These are phyloP conservation scores for Mortierella alpina DNA, from an alignment of 192 early-diverging fungal genomes.

Conservation along the genomic window DNA sequence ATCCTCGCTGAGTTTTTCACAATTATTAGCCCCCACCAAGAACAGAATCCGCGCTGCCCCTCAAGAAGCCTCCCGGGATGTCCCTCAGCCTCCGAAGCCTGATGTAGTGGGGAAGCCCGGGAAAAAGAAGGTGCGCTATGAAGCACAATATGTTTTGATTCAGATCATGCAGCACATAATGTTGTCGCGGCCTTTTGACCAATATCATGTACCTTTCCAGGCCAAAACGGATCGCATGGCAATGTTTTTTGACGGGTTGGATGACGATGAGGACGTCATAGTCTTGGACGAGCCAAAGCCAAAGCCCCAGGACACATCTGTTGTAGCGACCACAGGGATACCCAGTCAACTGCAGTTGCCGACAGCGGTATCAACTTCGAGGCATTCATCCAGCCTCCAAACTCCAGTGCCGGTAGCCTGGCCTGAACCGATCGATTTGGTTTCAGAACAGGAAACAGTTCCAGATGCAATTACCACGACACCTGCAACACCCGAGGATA, in stretches of 20 bases:
- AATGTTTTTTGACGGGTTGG: conserved; percentile 39
- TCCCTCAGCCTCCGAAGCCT: neutral
- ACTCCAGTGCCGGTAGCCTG: conserved; percentile 12
- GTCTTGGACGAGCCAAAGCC: conserved; percentile 2
- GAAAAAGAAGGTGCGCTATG: conserved; percentile 32
- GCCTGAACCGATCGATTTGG: conserved; percentile 2
- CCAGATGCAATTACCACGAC: too few relatives aligned
- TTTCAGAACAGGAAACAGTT: neutral
- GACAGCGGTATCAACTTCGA: neutral
- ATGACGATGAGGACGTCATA: conserved; percentile 24
- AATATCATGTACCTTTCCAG: neutral
- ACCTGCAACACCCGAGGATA: too few relatives aligned
- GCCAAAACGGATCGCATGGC: conserved; percentile 47
- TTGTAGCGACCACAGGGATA: too few relatives aligned
- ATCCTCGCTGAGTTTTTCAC: conserved; percentile 10
- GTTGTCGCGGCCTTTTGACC: neutral
- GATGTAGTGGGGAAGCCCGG: conserved; percentile 1
- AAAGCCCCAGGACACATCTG: neutral
- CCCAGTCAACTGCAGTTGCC: too few relatives aligned
- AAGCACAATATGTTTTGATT: neutral
- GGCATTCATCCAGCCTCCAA: neutral
- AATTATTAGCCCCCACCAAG: conserved; percentile 16
- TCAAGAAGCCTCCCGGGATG: too few relatives aligned
- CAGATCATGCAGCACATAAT: neutral
- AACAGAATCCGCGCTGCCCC: neutral